Percentiles rank a stretch among this genome's conserved stretches.
Conservation (phyloP, 1,139 yeast species). For the Schizosaccharomyces versatilis region DNA sequence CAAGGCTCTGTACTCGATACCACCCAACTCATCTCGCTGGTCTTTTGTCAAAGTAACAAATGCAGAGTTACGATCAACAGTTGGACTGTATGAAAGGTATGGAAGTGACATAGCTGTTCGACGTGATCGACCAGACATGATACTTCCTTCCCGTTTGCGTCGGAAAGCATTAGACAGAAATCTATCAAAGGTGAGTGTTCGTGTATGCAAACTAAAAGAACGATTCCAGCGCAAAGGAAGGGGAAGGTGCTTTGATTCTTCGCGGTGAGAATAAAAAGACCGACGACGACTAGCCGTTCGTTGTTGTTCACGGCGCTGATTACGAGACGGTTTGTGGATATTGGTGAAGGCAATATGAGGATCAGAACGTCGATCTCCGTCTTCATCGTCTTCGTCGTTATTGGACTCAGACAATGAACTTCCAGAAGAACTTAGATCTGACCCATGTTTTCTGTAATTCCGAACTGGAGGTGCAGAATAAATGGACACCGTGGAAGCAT, state of each 20-base stretch:
- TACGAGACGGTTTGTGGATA: not conserved
- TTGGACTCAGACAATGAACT: too few species aligned
- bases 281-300: not conserved
- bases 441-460: too few species aligned
- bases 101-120: slow-evolving; percentile 7
- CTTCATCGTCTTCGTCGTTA: too few species aligned
- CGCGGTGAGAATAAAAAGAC: not conserved
- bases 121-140: slow-evolving; percentile 2
- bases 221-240: not conserved
- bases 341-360: not conserved
- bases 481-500: too few species aligned
- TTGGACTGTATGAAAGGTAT: slow-evolving; percentile 33
- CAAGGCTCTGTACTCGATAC: slow-evolving; percentile 83
- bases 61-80: slow-evolving; percentile 89
- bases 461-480: too few species aligned
- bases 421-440: too few species aligned
- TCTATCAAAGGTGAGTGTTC: slow-evolving; percentile 2
- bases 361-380: not conserved
- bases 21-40: slow-evolving; percentile 87
- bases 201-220: not conserved
- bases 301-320: not conserved
- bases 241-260: not conserved
- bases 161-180: slow-evolving; percentile 1
- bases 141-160: slow-evolving; percentile 4
- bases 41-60: slow-evolving; percentile 60